Evolutionary conservation across 805 yeast genomes (phyloP), one percentile per base, ranked within the genome.

Genomic region (Saccharomycopsis amapae): DNA sequence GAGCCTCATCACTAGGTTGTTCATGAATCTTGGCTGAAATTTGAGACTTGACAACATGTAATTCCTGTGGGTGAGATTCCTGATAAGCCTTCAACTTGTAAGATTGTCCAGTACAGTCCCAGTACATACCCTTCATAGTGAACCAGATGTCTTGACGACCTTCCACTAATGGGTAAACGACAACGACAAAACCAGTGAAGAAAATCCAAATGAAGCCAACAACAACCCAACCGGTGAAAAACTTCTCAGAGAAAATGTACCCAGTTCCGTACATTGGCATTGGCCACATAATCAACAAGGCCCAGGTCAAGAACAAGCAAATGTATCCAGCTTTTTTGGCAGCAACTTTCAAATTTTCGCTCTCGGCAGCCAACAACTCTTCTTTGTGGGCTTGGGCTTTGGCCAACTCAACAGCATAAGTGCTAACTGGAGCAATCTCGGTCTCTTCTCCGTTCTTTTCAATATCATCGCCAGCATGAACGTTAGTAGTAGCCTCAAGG

Each of bases 261-360:
- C 75, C 72, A 3, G 81, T 59, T 26, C 95, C 96, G 61, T 81
- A 87, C 93, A 88, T 81, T 53, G 96, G 96, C 87, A 87, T 84
- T 57, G 96, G 96, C 93, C 94, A 86, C 25, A 87, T 58, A 22
- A 88, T 72, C 26, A 87, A 64, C 41, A 87, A 65, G 39, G 81
- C 69, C 6, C 85, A 54, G 4, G 86, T 78, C 54, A 85, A 69
- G 36, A 73, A 64, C 2, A 75, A 62, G 59, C 89, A 82, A 34
- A 84, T 65, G 44, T 65, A 65, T 31, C 76, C 73, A 1, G 89
- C 93, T 34, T 66, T 64, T 55, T 73, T 79, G 40, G 85, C 73
- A 5, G 85, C 79, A 55, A 65, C 73, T 42, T 63, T 62, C 52
- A 87, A 71, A 7, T 68, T 61, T 5, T 58, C 66, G 42, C 71